Conservation (phyloP, 2,329 filamentous ascomycete species). For the Alternaria novae-zelandiae region DNA sequence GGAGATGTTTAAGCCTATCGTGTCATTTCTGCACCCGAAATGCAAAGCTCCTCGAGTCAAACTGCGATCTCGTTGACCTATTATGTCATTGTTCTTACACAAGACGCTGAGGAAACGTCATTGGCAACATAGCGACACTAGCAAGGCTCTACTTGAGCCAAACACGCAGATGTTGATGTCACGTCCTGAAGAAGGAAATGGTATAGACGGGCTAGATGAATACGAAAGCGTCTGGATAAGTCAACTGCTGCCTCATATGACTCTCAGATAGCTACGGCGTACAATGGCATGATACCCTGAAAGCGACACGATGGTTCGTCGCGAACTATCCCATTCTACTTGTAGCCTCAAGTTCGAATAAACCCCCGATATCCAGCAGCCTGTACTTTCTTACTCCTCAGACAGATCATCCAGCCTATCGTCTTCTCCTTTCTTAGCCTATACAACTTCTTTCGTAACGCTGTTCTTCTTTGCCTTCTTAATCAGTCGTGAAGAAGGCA, state of each 20-base stretch:
- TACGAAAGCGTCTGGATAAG: background rate
- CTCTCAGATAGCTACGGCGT: background rate
- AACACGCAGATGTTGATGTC: background rate
- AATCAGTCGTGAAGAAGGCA: background rate
- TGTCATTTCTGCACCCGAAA: background rate
- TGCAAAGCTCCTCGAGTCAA: background rate
- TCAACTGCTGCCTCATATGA: background rate
- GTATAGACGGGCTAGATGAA: background rate
- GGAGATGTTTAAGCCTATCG: background rate
- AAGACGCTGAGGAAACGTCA: background rate
- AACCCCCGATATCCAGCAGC: background rate
- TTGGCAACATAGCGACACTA: background rate
- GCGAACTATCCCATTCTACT: background rate
- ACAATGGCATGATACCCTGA: rapidly evolving
- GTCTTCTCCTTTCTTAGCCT: background rate
- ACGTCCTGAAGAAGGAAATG: background rate
- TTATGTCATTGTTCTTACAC: background rate
- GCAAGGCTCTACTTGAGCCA: background rate
- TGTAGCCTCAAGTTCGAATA: background rate
- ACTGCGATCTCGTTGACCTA: background rate
- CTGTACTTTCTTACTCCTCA: background rate
- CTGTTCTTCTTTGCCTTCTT: background rate
- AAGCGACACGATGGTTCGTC: background rate
- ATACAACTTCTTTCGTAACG: background rate
- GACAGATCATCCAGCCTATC: background rate